A percentile compares a stretch with the other conserved stretches of the same genome.
Evolutionary conservation across 192 early-diverging fungal genomes (phyloP).

Genomic region (Funneliformis mosseae): DNA sequence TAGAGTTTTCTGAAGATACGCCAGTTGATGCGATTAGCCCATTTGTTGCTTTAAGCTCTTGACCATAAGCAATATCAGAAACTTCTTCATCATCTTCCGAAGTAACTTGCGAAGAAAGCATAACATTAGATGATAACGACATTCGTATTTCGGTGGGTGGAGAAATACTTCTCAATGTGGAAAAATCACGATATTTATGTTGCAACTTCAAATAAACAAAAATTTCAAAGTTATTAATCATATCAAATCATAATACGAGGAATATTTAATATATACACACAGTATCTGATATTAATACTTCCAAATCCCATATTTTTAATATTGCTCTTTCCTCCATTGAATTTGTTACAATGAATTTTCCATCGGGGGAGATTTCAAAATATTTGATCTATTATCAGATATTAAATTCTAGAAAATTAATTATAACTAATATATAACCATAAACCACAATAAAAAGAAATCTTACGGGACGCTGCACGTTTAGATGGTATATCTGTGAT

Average conservation of each 20-base stretch:
- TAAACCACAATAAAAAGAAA: background rate
- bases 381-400: slow-evolving; percentile 5
- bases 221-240: background rate
- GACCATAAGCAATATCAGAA: background rate
- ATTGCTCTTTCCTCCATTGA: slow-evolving; percentile 13
- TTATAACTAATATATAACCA: background rate
- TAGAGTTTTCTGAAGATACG: background rate
- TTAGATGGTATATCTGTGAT: background rate
- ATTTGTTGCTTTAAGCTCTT: background rate
- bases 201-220: background rate
- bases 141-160: background rate
- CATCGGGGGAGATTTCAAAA: slow-evolving; percentile 11
- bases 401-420: background rate
- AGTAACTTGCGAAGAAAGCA: background rate
- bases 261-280: background rate
- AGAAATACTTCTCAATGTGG: background rate
- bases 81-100: background rate
- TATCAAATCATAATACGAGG: background rate
- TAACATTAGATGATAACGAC: background rate
- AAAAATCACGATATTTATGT: background rate
- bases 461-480: background rate
- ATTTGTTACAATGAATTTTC: slow-evolving; percentile 22
- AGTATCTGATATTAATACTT: slow-evolving; percentile 6
- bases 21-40: background rate
- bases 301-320: slow-evolving; percentile 10